Conservation (phyloP, 257 asterid genomes). For the Solanum arcanum region DNA sequence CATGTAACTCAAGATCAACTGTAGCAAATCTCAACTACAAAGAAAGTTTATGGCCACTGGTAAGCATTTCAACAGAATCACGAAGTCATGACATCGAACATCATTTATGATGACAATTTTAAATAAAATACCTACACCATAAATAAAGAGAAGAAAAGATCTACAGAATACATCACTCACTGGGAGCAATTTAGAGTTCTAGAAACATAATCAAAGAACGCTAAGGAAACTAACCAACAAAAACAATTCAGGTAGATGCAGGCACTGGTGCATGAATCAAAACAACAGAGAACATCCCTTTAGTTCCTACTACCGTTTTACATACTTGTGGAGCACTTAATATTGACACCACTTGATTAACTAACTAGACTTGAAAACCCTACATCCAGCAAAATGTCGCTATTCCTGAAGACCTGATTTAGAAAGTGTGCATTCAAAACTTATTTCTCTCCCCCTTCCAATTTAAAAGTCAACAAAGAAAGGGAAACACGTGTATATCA, state of each 20-base stretch:
- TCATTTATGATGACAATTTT: neutral
- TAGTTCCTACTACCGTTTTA: neutral
- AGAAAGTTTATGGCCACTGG: neutral
- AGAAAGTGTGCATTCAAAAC: neutral
- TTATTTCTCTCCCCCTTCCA: neutral
- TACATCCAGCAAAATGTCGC: neutral
- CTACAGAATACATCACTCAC: neutral
- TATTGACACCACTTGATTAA: neutral
- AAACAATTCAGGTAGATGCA: neutral
- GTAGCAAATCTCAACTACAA: constrained; percentile 80
- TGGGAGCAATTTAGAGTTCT: neutral
- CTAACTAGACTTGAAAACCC: neutral
- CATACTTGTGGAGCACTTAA: neutral
- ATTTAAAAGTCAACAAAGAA: neutral
- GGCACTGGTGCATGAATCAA: neutral
- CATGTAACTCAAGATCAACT: constrained; percentile 74
- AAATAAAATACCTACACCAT: neutral
- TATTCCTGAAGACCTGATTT: neutral
- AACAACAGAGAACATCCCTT: neutral
- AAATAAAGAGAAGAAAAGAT: neutral
- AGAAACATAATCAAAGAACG: neutral
- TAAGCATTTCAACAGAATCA: neutral
- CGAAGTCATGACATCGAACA: neutral
- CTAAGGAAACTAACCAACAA: neutral
- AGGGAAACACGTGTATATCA: neutral